Base-by-base conservation (phyloP, 2,329 filamentous ascomycete species). In the Colletotrichum kahawae region DNA sequence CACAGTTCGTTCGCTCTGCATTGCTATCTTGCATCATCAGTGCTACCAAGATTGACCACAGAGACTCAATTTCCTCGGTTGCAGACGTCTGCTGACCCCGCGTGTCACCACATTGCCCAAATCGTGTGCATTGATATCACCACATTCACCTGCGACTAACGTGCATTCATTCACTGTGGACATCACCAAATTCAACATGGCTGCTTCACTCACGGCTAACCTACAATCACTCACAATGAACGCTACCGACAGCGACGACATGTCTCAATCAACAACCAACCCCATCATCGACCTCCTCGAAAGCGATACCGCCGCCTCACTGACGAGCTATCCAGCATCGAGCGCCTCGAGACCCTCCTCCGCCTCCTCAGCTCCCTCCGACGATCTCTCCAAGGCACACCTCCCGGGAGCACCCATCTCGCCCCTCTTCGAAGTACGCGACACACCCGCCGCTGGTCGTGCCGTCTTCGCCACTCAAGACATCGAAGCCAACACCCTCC, bases 341-440 rank as follows among this genome's bases (percentile, higher is more conserved):
- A 75, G 86, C 77, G 89, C 56, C 43, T 75, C 72, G 9, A 60
- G 72, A 16, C 69, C 72, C 13, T 75, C 72, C 5, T 67, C 72
- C 8, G 56, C 56, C 69, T 75, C 72, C 7, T 75, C 72, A 13
- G 62, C 56, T 34, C 56, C 72, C 2, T 38, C 16, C 18, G 67
- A 71, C 36, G 59, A 60, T 59, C 34, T 31, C 4, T 14, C 43
- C 3, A 72, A 63, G 10, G n/a, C 43, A 8, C n/a, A 48, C 4
- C 62, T 67, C n/a, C 21, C 63, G 14, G 72, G 72, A 14, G 62
- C 62, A 6, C 68, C 72, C n/a, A 38, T 54, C 56, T 75, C 72
- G 18, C 24, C 56, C 18, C 63, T 67, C 27, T 75, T 75, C 59
- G 72, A 75, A 33, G 64, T 75, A 27, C 62, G 72, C 18, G 68